Percentiles rank a stretch among this genome's conserved stretches.
Conservation (phyloP, 805 yeast species). For the Teunomyces pallodes region DNA sequence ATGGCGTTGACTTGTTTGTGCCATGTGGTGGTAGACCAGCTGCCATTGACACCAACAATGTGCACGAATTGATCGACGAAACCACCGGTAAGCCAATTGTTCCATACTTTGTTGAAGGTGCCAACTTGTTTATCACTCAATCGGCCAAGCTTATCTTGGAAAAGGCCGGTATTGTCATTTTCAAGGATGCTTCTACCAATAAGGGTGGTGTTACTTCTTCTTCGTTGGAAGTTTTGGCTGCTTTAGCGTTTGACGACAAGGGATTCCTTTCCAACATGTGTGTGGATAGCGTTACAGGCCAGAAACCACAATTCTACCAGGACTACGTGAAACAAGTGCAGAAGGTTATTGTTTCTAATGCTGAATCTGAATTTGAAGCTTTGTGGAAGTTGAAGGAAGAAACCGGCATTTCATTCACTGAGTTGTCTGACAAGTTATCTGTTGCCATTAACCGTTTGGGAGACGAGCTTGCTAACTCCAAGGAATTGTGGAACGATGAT, state of each 20-base stretch:
- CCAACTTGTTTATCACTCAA: slow-evolving; percentile 92
- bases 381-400: slow-evolving; percentile 73
- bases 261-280: slow-evolving; percentile 82
- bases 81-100: slow-evolving; percentile 74
- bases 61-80: slow-evolving; percentile 63
- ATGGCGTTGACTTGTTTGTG: slow-evolving; percentile 77
- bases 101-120: slow-evolving; percentile 95
- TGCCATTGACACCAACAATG: slow-evolving; percentile 86
- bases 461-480: slow-evolving; percentile 79
- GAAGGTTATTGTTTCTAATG: slow-evolving; percentile 69
- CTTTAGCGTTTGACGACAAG: slow-evolving; percentile 84
- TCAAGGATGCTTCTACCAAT: slow-evolving; percentile 95
- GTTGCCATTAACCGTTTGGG: slow-evolving; percentile 79
- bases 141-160: slow-evolving; percentile 86
- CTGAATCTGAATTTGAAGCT: slow-evolving; percentile 79
- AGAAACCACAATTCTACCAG: slow-evolving; percentile 71
- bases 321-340: slow-evolving; percentile 86
- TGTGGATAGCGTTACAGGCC: slow-evolving; percentile 49
- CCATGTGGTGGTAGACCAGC: slow-evolving; percentile 99
- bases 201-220: slow-evolving; percentile 99
- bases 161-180: slow-evolving; percentile 78
- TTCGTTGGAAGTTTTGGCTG: slow-evolving; percentile 91
- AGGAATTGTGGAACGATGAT: slow-evolving; percentile 84
- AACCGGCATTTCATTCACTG: slow-evolving; percentile 62
- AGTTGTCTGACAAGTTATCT: slow-evolving; percentile 80